A percentile compares a stretch with the other conserved stretches of the same genome.
Evolutionary conservation across 2,329 filamentous ascomycete genomes (phyloP).

Genomic region (Dactylellina cionopaga): DNA sequence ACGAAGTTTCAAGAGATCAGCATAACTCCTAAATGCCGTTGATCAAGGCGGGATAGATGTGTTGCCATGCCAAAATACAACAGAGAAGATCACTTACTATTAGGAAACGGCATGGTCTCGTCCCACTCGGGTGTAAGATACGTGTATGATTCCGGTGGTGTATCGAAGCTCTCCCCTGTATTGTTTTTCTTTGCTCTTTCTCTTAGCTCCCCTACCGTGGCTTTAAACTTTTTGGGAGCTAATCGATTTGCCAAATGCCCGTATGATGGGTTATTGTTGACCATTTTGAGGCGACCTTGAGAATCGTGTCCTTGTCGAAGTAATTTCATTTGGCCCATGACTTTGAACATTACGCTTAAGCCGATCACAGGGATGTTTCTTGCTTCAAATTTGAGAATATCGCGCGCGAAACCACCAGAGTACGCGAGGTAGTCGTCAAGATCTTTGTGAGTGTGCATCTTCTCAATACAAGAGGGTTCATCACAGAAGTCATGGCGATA

Average conservation of each 20-base stretch:
- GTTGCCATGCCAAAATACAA: slow-evolving; percentile 24
- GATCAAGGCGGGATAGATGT: background rate
- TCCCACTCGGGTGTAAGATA: slow-evolving; percentile 55
- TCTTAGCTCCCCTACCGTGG: slow-evolving; percentile 1
- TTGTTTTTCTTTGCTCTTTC: slow-evolving; percentile 20
- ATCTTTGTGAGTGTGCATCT: slow-evolving; percentile 36
- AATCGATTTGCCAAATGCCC: slow-evolving; percentile 53
- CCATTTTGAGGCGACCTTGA: slow-evolving; percentile 52
- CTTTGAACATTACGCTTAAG: slow-evolving; percentile 52
- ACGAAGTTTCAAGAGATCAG: background rate
- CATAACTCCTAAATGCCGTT: background rate
- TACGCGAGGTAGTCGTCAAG: slow-evolving; percentile 37
- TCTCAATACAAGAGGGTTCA: slow-evolving; percentile 43
- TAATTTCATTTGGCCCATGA: slow-evolving; percentile 54
- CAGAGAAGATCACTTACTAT: slow-evolving; percentile 29
- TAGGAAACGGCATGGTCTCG: slow-evolving; percentile 53
- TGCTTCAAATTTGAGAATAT: slow-evolving; percentile 37
- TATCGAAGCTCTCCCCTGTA: slow-evolving; percentile 43
- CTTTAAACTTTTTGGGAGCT: slow-evolving; percentile 39
- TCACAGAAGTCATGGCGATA: slow-evolving; percentile 40
- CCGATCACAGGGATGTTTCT: slow-evolving; percentile 40
- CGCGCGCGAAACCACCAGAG: slow-evolving; percentile 23
- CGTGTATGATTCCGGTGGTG: slow-evolving; percentile 41
- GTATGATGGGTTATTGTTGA: slow-evolving; percentile 52
- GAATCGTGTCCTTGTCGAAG: slow-evolving; percentile 52